A percentile compares a stretch with the other conserved stretches of the same genome.
Conservation (phyloP, 768 basidiomycete genomes). For the Phaeotremella fagi region DNA sequence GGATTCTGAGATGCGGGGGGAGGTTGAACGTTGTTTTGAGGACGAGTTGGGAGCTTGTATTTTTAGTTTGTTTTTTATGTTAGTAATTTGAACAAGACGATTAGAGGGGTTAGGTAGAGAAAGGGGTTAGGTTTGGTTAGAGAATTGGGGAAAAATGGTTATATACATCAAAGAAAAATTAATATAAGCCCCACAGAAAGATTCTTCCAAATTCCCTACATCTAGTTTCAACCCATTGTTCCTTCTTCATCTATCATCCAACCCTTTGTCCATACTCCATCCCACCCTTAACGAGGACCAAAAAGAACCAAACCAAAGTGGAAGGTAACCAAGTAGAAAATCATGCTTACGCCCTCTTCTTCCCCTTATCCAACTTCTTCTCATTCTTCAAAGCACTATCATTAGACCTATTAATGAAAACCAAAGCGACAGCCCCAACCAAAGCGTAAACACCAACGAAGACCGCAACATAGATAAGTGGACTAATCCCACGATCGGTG, state of each 20-base stretch:
- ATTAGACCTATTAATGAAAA: not conserved
- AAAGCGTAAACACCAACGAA: not conserved
- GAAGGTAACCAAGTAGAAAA: too few species aligned
- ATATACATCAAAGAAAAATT: too few species aligned
- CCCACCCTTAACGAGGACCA: too few species aligned
- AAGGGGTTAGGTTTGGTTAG: too few species aligned
- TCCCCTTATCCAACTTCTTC: not conserved
- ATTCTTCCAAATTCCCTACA: not conserved
- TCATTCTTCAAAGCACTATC: not conserved
- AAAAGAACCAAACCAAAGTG: too few species aligned
- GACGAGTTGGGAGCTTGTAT: too few species aligned
- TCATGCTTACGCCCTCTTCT: not conserved
- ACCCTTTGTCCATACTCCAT: not conserved
- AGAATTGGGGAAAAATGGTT: too few species aligned
- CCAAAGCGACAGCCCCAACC: not conserved
- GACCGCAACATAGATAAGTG: not conserved
- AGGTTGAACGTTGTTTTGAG: too few species aligned
- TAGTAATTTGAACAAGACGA: too few species aligned
- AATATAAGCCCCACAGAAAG: not conserved
- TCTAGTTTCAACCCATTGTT: not conserved
- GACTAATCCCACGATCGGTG: not conserved
- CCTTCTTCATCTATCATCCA: not conserved
- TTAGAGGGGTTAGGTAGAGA: too few species aligned
- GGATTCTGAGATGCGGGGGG: too few species aligned
- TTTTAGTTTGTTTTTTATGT: too few species aligned